Percentiles rank a stretch among this genome's conserved stretches.
These are phyloP conservation scores for Deinandra increscens DNA, from an alignment of 129 eudicot genomes.

Conservation along the genomic window DNA sequence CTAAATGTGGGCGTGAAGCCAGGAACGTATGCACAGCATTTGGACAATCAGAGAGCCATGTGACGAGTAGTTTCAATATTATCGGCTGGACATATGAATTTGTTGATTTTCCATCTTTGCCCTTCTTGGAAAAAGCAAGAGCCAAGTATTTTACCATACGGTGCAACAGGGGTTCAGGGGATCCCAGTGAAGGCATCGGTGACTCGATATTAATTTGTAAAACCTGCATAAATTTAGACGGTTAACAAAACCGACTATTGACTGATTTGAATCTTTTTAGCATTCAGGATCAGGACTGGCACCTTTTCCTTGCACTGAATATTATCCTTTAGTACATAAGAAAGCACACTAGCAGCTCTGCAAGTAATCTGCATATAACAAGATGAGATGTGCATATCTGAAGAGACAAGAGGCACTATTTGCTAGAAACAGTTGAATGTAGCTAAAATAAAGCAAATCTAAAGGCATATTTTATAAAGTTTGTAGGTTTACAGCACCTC, in stretches of 20 bases:
- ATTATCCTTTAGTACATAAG: constrained; percentile 80
- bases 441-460: background rate
- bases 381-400: background rate
- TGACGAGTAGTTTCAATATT: constrained; percentile 68
- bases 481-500: constrained; percentile 53
- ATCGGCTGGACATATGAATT: constrained; percentile 55
- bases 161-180: constrained; percentile 83
- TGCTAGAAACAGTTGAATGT: background rate
- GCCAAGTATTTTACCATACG: constrained; percentile 84
- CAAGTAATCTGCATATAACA: constrained; percentile 67
- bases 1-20: constrained; percentile 71
- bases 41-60: constrained; percentile 82
- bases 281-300: constrained; percentile 1
- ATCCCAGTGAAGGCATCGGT: constrained; percentile 52
- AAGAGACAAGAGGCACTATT: background rate
- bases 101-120: constrained; percentile 56
- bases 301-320: constrained; percentile 81
- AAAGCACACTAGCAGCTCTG: constrained; percentile 93
- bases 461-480: background rate
- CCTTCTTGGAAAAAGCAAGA: constrained; percentile 69
- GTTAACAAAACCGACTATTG: background rate
- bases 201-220: constrained; percentile 69
- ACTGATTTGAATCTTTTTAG: background rate
- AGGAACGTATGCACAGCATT: constrained; percentile 72
- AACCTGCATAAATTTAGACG: constrained; percentile 46